phyloP scores from a whole-genome alignment of 352 stramenopile genomes.

The Pythium insidiosum region DNA sequence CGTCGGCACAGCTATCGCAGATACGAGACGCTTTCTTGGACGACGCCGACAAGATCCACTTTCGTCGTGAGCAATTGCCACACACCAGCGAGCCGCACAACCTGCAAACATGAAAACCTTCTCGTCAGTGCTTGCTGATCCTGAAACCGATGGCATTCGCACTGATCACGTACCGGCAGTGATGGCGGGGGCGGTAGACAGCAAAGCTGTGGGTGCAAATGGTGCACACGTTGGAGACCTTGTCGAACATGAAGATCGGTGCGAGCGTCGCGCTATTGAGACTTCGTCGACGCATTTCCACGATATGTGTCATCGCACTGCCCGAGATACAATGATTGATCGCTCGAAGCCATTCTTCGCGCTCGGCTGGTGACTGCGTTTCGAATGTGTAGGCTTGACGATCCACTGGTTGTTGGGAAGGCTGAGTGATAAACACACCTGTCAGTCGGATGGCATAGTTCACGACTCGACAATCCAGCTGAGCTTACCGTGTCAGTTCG shows the following conservation, averaged over 20 bases:
- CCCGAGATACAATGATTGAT: constrained; percentile 70
- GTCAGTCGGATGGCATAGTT: neutral
- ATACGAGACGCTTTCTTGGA: constrained; percentile 76
- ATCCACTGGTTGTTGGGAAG: constrained; percentile 9
- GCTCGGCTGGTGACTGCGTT: constrained; percentile 45
- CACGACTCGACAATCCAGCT: neutral
- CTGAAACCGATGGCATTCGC: neutral
- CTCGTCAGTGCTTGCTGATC: neutral
- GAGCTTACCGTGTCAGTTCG: constrained; percentile 18
- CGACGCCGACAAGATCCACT: constrained; percentile 65
- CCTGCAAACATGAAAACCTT: constrained; percentile 14
- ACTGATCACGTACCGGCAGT: constrained; percentile 50
- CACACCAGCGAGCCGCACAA: constrained; percentile 78
- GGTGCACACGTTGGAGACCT: constrained; percentile 79
- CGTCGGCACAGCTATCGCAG: constrained; percentile 72
- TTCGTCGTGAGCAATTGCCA: constrained; percentile 70
- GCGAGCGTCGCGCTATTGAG: constrained; percentile 68
- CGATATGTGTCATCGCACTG: constrained; percentile 22
- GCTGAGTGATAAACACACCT: constrained; percentile 1
- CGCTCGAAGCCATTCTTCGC: constrained; percentile 77
- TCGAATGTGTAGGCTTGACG: constrained; percentile 52
- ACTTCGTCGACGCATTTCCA: constrained; percentile 53
- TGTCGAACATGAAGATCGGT: constrained; percentile 86
- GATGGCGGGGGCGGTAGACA: constrained; percentile 74
- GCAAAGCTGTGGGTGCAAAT: constrained; percentile 79